These are phyloP conservation scores for Thelonectria olida DNA, from an alignment of 2,329 filamentous ascomycete genomes.

Conservation along the genomic window DNA sequence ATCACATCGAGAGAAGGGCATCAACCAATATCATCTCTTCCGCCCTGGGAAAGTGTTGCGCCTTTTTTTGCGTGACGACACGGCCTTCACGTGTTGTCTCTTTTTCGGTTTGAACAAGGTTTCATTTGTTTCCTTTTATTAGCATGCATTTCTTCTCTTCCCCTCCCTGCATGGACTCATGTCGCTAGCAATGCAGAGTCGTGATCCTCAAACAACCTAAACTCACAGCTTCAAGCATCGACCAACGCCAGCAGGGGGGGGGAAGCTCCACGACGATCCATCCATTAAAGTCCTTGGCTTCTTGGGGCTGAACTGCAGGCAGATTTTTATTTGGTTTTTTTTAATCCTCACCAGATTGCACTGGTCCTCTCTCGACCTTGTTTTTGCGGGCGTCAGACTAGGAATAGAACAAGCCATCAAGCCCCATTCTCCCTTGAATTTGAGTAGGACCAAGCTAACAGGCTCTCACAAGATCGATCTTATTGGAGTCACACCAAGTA, in stretches of 20 bases:
- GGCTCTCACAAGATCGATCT: no score
- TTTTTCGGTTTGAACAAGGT: neutral
- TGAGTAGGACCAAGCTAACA: no score
- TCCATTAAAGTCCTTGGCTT: neutral
- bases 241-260: neutral
- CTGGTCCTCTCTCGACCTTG: neutral
- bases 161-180: neutral
- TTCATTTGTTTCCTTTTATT: neutral
- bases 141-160: neutral
- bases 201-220: neutral
- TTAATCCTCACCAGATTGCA: neutral
- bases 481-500: no score
- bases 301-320: conserved; percentile 4
- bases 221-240: neutral
- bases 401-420: no score
- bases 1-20: neutral
- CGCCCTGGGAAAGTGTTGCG: neutral
- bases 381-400: neutral
- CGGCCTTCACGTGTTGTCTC: no score
- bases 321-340: neutral
- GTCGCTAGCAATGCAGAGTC: neutral
- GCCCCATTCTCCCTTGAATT: no score
- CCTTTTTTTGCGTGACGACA: neutral
- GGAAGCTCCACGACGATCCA: neutral
- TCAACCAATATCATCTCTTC: no score